phyloP scores from a whole-genome alignment of 805 yeast species.

The Metschnikowia corniflorae region DNA sequence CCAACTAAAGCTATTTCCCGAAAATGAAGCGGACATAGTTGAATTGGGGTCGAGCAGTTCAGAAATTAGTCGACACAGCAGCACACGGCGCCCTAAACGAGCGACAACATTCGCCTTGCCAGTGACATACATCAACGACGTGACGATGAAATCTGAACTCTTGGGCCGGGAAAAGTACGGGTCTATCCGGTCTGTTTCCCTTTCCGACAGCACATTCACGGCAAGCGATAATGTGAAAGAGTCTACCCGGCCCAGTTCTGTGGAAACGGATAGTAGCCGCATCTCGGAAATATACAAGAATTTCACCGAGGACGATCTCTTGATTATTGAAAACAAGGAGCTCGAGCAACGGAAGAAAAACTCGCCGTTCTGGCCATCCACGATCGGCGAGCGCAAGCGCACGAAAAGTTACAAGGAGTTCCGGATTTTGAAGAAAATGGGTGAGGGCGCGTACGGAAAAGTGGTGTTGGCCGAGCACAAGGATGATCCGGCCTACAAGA shows the following conservation, averaged over 20 bases:
- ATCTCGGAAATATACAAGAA: slow-evolving; percentile 18
- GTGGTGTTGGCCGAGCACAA: slow-evolving; percentile 76
- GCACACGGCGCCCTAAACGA: slow-evolving; percentile 31
- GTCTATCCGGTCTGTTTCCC: slow-evolving; percentile 5
- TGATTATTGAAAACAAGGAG: slow-evolving; percentile 43
- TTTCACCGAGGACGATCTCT: slow-evolving; percentile 41
- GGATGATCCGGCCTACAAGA: slow-evolving; percentile 57
- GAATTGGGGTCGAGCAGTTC: slow-evolving; percentile 28
- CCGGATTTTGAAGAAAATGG: slow-evolving; percentile 69
- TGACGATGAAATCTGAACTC: slow-evolving; percentile 1
- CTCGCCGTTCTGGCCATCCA: slow-evolving; percentile 47
- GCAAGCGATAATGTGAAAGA: slow-evolving; percentile 7
- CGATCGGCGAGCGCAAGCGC: slow-evolving; percentile 64
- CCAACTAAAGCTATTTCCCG: slow-evolving; percentile 48
- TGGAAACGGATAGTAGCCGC: slow-evolving; percentile 8
- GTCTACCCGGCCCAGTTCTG: slow-evolving; percentile 10
- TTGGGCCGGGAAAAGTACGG: slow-evolving; percentile 1
- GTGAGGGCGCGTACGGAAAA: slow-evolving; percentile 96
- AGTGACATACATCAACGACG: slow-evolving; percentile 17
- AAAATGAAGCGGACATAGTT: slow-evolving; percentile 29
- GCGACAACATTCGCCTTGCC: slow-evolving; percentile 29
- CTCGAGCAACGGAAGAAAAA: slow-evolving; percentile 32
- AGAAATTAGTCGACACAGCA: slow-evolving; percentile 30
- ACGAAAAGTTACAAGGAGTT: slow-evolving; percentile 72
- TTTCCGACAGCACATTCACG: slow-evolving; percentile 7